Evolutionary conservation across 257 asterid species (phyloP), one percentile per base, ranked within the genome.

Genomic region (Striga asiatica): DNA sequence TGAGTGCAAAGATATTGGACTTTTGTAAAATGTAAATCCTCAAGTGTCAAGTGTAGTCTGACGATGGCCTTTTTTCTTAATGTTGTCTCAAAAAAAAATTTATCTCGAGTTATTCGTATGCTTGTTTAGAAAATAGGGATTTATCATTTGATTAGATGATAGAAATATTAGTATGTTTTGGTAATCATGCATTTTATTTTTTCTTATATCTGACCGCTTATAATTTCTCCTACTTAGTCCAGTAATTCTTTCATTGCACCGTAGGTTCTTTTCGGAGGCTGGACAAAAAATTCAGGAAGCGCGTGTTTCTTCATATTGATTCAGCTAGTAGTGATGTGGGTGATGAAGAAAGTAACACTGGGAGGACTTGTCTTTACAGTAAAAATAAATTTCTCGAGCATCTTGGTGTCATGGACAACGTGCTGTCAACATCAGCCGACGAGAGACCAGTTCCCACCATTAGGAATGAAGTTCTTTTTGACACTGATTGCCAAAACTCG

Each of bases 181-280:
- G 32, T 21, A 43, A 49, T 35, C 42, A 18, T 47, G 58, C 61
- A 19, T 56, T 22, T 28, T n/a, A 31, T 23, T 54, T 27, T n/a
- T n/a, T n/a, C n/a, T 27, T 2, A 49, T 41, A 39, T 24, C 31
- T 38, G 9, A 16, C 47, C 13, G n/a, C 13, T 64, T 45, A 53
- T 34, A 41, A 6, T 56, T 56, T 28, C 32, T 38, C 58, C 56
- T 37, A 20, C 32, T 65, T 31, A 42, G 54, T 16, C 58, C 54
- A 27, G 42, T 25, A 16, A 46, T 31, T 63, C 23, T 41, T 54
- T 49, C 37, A 46, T 31, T 59, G 51, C 8, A 5, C 38, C 11
- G 18, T 62, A 82, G 87, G 81, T 60, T 68, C 29, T 59, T 51
- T 79, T 31, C 54, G 69, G 75, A 64, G 70, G 69, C 57, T 61